Percentiles rank a stretch among this genome's conserved stretches.
phyloP scores from a whole-genome alignment of 2,329 filamentous ascomycete species.

The Neodidymelliopsis sp. region DNA sequence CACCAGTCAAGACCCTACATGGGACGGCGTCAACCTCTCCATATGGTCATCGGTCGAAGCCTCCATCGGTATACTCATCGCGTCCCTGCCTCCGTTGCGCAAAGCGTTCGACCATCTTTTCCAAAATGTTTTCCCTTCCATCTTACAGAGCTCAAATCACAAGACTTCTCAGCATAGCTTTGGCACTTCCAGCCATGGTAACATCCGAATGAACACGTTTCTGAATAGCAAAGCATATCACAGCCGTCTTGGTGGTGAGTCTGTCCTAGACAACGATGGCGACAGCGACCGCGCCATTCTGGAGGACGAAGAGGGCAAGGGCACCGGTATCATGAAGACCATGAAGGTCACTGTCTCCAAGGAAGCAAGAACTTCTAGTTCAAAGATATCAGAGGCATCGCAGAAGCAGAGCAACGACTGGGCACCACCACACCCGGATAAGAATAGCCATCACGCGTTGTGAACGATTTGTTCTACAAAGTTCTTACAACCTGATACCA shows the following conservation, averaged over 20 bases:
- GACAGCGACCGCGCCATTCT: conserved; percentile 37
- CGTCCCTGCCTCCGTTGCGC: conserved; percentile 33
- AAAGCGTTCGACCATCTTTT: conserved; percentile 32
- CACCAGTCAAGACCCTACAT: conserved; percentile 33
- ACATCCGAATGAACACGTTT: not conserved
- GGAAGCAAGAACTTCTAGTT: not conserved
- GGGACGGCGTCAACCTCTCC: conserved; percentile 31
- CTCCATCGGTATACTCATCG: conserved; percentile 29
- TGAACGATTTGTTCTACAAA: no score
- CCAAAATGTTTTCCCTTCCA: conserved; percentile 23
- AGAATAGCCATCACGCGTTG: not conserved
- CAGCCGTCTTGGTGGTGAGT: conserved; percentile 26
- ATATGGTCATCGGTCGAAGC: conserved; percentile 36
- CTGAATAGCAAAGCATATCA: conserved; percentile 34
- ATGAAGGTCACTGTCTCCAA: conserved; percentile 24
- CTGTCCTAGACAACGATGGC: conserved; percentile 27
- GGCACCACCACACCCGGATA: not conserved
- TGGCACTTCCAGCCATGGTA: not conserved
- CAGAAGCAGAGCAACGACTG: not conserved
- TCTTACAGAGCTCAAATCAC: conserved; percentile 7
- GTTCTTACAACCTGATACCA: no score
- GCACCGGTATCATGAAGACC: conserved; percentile 32
- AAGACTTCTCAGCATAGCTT: not conserved
- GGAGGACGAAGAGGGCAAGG: conserved; percentile 11
- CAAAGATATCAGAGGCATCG: not conserved